Evolutionary conservation across 2,329 filamentous ascomycete genomes (phyloP), one percentile per base, ranked within the genome.

Genomic region (Phaeoacremonium minimum): DNA sequence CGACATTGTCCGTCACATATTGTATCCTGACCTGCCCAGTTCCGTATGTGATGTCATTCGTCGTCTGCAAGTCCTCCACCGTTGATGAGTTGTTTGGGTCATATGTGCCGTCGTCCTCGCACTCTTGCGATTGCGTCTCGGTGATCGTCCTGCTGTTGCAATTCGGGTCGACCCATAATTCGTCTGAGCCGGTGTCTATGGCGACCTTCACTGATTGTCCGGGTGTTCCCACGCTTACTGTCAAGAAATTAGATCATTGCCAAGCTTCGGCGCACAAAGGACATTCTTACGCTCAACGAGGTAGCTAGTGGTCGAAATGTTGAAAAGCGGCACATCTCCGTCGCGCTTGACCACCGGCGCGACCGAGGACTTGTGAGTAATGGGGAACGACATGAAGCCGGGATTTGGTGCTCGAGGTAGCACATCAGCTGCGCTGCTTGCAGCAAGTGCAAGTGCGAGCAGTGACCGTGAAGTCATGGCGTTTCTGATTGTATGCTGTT

Each of bases 121-220:
- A 72, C 43, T 68, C 67, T 15, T 41, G 28, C 15, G 30, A 28
- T 13, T 44, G 51, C 18, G 48, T 43, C 34, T 65, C 52, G 4
- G 54, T 45, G 7, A 50, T 45, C 11, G 46, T 32, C 9, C 80
- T 58, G 4, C 51, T 51, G 9, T 69, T 74, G 49, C 69, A 75
- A 40, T 71, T 66, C 1, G 77, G 69, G 47, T 86, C 84, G 6
- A 75, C 69, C 67, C 71, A 76, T 18, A 77, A 61, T 55, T 76
- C 71, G 41, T 70, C 70, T 28, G 70, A 74, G 33, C 73, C 71
- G 1, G 73, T 75, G 49, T 77, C 73, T 37, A 77, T 52, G 42
- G 71, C 67, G 20, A 73, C 66, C 34, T 58, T 66, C 36, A 75
- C 61, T 2, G 55, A 44, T 41, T 76, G 71, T 3, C 63, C 50